These are phyloP conservation scores for Nothomitra cinnamomea DNA, from an alignment of 2,329 filamentous ascomycete genomes.

Conservation along the genomic window DNA sequence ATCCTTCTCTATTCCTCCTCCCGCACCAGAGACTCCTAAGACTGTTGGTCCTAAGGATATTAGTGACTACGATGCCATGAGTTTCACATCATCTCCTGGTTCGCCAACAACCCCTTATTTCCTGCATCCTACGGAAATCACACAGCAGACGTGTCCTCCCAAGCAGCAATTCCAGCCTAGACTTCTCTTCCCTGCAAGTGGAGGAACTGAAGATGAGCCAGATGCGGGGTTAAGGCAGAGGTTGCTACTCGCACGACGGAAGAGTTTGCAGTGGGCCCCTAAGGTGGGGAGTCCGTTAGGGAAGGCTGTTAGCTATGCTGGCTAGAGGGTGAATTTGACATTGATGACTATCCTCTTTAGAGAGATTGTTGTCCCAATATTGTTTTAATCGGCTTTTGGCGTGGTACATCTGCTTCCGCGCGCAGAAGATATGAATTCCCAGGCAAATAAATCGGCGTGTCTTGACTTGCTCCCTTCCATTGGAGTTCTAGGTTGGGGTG, in stretches of 20 bases:
- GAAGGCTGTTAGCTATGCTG: slow-evolving; percentile 17
- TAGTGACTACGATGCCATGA: not conserved
- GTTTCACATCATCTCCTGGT: slow-evolving; percentile 21
- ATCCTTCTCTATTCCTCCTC: slow-evolving; percentile 18
- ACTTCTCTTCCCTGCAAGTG: slow-evolving; percentile 22
- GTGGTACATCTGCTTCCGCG: too few species aligned
- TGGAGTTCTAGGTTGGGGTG: too few species aligned
- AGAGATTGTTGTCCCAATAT: too few species aligned
- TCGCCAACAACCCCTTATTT: slow-evolving; percentile 30
- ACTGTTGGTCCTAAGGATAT: slow-evolving; percentile 8
- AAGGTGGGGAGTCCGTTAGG: slow-evolving; percentile 57
- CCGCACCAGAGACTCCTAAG: not conserved
- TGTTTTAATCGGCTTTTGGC: too few species aligned
- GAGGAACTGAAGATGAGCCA: slow-evolving; percentile 17
- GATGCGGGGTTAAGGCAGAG: slow-evolving; percentile 34
- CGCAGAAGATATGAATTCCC: too few species aligned
- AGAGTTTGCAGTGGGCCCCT: slow-evolving; percentile 63
- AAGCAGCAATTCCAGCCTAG: slow-evolving; percentile 25
- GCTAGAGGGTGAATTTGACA: not conserved
- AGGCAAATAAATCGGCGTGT: too few species aligned
- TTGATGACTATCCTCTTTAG: too few species aligned
- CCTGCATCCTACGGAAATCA: slow-evolving; percentile 24
- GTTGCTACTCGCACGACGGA: slow-evolving; percentile 54
- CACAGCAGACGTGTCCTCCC: slow-evolving; percentile 36
- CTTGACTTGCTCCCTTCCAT: too few species aligned